Conservation (phyloP, 2,329 filamentous ascomycete species). For the Penicillium paneum region DNA sequence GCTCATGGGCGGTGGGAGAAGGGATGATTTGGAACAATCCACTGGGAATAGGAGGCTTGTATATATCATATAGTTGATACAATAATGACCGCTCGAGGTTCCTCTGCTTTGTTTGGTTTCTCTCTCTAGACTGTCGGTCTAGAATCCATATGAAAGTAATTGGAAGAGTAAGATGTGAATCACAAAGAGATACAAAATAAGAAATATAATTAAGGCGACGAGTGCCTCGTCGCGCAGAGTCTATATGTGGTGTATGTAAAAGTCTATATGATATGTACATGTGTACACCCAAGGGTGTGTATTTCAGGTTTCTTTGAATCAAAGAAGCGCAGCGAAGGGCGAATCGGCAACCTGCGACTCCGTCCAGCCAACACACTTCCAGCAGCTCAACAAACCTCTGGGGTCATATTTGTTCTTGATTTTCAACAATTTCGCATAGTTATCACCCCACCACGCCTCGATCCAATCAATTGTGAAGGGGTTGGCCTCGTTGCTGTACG, state of each 20-base stretch:
- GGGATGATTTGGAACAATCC: slow-evolving; percentile 17
- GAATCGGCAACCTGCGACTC: not conserved
- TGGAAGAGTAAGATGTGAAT: not conserved
- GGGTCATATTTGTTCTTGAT: slow-evolving; percentile 25
- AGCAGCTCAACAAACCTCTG: slow-evolving; percentile 14
- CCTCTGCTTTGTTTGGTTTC: too few species aligned
- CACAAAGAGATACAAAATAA: not conserved
- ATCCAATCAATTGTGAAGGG: slow-evolving; percentile 17
- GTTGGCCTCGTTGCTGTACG: slow-evolving; percentile 22
- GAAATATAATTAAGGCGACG: not conserved
- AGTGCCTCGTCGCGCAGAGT: not conserved
- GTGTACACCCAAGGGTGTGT: not conserved
- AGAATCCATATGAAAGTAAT: not conserved
- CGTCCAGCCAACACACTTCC: slow-evolving; percentile 16
- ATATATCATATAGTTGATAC: slow-evolving; percentile 24
- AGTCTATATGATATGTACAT: not conserved
- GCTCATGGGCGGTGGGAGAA: slow-evolving; percentile 28
- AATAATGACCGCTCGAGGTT: not conserved
- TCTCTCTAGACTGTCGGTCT: too few species aligned
- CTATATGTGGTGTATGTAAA: not conserved
- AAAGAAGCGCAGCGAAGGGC: not conserved
- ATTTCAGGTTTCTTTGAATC: not conserved
- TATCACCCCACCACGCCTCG: slow-evolving; percentile 21
- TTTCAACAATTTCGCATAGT: slow-evolving; percentile 16
- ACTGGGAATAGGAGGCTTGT: slow-evolving; percentile 23